Conservation (phyloP, 495 filamentous ascomycete species). For the Penicillium turbatum region DNA sequence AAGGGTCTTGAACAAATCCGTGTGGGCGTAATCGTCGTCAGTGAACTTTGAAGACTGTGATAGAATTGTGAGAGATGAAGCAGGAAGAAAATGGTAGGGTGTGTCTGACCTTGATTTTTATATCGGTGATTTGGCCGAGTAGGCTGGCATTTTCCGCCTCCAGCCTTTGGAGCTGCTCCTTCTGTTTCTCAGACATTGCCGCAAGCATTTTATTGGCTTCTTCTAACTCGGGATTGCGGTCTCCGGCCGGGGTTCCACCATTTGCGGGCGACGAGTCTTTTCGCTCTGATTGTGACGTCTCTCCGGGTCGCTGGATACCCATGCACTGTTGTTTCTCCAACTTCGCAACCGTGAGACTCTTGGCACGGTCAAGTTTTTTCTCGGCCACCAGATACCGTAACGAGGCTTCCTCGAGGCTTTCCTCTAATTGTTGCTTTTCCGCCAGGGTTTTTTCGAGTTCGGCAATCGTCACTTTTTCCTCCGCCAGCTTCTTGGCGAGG, state of each 20-base stretch:
- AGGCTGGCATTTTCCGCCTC: slow-evolving; percentile 76
- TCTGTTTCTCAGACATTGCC: slow-evolving; percentile 73
- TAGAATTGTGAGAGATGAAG: slow-evolving; percentile 4
- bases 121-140: slow-evolving; percentile 70
- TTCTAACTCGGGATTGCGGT: slow-evolving; percentile 55
- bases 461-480: slow-evolving; percentile 72
- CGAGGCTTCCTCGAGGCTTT: slow-evolving; percentile 78
- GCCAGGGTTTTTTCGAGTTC: slow-evolving; percentile 70
- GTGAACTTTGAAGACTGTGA: slow-evolving; percentile 60
- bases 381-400: slow-evolving; percentile 91
- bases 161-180: slow-evolving; percentile 76
- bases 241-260: slow-evolving; percentile 50
- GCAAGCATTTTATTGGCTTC: slow-evolving; percentile 67
- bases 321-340: slow-evolving; percentile 84
- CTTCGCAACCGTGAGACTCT: slow-evolving; percentile 85
- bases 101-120: slow-evolving; percentile 51
- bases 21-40: slow-evolving; percentile 90
- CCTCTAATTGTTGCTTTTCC: slow-evolving; percentile 79
- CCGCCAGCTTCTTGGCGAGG: slow-evolving; percentile 67
- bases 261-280: slow-evolving; percentile 51
- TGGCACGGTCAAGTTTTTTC: slow-evolving; percentile 82
- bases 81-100: not conserved
- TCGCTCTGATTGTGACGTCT: slow-evolving; percentile 52
- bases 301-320: slow-evolving; percentile 49
- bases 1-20: slow-evolving; percentile 86